Evolutionary conservation across 2,329 filamentous ascomycete species (phyloP).

Genomic region (Ophiostoma triangulosporum): DNA sequence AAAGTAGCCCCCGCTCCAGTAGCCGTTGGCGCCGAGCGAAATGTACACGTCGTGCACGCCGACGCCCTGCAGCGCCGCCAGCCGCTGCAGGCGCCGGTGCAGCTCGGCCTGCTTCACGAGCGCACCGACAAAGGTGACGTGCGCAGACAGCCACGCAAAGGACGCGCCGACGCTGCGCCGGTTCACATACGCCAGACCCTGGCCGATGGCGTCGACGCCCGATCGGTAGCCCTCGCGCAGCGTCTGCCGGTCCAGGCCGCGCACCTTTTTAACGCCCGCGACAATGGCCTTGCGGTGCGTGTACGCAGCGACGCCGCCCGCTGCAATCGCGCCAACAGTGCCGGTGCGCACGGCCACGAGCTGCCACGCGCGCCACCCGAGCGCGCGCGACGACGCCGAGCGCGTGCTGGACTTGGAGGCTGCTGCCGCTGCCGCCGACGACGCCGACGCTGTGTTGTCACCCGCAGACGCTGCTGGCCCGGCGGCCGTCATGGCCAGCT

Average conservation of each 20-base stretch:
- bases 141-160: constrained; percentile 65
- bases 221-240: constrained; percentile 35
- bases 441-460: too few relatives aligned
- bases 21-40: constrained; percentile 57
- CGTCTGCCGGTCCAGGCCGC: constrained; percentile 32
- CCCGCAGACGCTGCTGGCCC: neutral
- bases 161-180: constrained; percentile 50
- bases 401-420: neutral
- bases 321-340: constrained; percentile 66
- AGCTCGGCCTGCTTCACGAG: constrained; percentile 63
- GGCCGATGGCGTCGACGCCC: constrained; percentile 34
- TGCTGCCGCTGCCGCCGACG: neutral
- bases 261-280: constrained; percentile 31
- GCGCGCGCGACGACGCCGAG: constrained; percentile 12
- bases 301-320: constrained; percentile 71
- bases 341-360: constrained; percentile 66
- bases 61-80: constrained; percentile 48
- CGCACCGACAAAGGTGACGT: constrained; percentile 75
- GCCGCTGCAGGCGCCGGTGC: constrained; percentile 48
- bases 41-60: constrained; percentile 66
- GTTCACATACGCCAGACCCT: constrained; percentile 44
- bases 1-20: constrained; percentile 45
- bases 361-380: constrained; percentile 31
- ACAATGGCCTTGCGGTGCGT: constrained; percentile 58
- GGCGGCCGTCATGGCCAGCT: neutral